Evolutionary conservation across 768 basidiomycete species (phyloP).

Genomic region (Psilocybe subaeruginosa): DNA sequence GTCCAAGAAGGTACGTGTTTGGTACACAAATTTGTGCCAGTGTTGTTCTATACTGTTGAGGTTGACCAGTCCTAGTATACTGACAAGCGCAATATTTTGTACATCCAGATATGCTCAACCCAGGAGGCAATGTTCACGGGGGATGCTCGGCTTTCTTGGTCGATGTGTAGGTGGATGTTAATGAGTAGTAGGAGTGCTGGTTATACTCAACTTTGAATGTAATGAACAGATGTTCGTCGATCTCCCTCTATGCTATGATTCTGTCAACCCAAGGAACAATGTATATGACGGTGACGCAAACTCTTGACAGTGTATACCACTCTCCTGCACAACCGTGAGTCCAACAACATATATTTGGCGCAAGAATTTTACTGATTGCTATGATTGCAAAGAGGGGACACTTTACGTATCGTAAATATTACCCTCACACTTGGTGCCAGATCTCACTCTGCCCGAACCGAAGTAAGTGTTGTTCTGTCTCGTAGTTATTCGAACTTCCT

Average conservation of each 20-base stretch:
- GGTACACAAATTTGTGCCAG: neutral
- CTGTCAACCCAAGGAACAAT: slow-evolving; percentile 23
- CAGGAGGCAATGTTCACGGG: slow-evolving; percentile 48
- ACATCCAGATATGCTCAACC: slow-evolving; percentile 55
- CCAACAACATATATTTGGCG: neutral
- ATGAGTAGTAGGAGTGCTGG: neutral
- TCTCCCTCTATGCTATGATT: neutral
- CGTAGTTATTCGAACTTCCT: neutral
- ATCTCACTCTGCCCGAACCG: slow-evolving; percentile 49
- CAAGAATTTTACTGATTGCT: neutral
- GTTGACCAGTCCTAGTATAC: neutral
- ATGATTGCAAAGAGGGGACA: slow-evolving; percentile 42
- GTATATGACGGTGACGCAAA: slow-evolving; percentile 47
- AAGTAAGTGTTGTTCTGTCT: slow-evolving; percentile 33
- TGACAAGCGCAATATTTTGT: neutral
- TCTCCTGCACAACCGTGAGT: slow-evolving; percentile 56
- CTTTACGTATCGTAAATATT: slow-evolving; percentile 52
- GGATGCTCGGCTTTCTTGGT: slow-evolving; percentile 56
- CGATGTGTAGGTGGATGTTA: slow-evolving; percentile 44
- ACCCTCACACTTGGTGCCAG: slow-evolving; percentile 53
- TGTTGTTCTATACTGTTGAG: neutral
- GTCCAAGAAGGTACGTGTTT: neutral
- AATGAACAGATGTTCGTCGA: neutral
- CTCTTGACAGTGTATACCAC: slow-evolving; percentile 56
- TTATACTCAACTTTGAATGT: neutral